Evolutionary conservation across 1,139 yeast species (phyloP), one percentile per base, ranked within the genome.

Genomic region (Debaryomyces sp.): DNA sequence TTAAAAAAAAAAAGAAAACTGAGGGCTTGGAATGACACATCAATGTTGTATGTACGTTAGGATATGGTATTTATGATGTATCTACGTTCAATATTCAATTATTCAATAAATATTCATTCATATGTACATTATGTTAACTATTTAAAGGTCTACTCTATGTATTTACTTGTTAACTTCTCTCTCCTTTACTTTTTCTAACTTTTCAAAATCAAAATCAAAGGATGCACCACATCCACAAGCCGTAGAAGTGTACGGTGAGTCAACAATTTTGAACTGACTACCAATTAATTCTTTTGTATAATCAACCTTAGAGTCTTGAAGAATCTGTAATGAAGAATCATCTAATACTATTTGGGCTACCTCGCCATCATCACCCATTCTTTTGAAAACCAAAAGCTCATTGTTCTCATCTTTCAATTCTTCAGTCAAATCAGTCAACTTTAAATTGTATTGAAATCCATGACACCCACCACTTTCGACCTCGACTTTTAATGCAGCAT

Each of bases 401-500:
- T 53, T 59, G 24, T 61, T 56, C 13, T 64, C 61, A 4, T 60
- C 60, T 12, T 72, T 68, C 15, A 78, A 69, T 41, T 70, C 78
- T 41, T 78, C 75, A 8, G 68, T 62, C 39, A 78, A 66, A 47
- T 79, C 78, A 5, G 85, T 77, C 45, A 92, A 74, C 50, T 83
- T 79, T 59, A 94, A 73, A 54, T 87, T 81, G 62, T 94, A 94
- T 66, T 94, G 99, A 68, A 90, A 95, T 26, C 99, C 99, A 66
- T 94, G 99, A 66, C 99, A 95, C 3, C 99, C 99, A 6, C 99
- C 99, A 60, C 96, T 88, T 59, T 92, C 98, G 5, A 95, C 98
- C n/a, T 79, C 72, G 6, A 95, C 81, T 44, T 87, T 74, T 38
- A 94, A 71, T 0, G 89, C 89, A n/a, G 85, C 61, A 43, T 83